Conservation (phyloP, 495 filamentous ascomycete species). For the Aspergillus kassunensis region DNA sequence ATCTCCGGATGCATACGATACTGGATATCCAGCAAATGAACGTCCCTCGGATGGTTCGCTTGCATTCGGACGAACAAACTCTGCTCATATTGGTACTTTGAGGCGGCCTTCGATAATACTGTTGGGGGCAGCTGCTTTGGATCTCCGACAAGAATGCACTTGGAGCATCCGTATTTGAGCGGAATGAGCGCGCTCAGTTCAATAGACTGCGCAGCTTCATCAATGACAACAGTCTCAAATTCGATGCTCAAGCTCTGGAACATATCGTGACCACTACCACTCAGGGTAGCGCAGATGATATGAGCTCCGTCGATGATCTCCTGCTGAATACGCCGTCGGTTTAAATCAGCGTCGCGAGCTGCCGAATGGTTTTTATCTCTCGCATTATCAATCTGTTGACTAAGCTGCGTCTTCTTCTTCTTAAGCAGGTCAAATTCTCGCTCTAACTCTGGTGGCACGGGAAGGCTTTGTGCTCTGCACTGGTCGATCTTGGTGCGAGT, state of each 20-base stretch:
- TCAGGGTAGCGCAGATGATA: constrained; percentile 92
- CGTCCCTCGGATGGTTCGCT: constrained; percentile 76
- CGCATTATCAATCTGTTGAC: constrained; percentile 75
- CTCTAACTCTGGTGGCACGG: constrained; percentile 58
- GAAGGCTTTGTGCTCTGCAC: constrained; percentile 59
- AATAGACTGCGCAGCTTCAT: constrained; percentile 97
- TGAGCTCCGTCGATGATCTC: constrained; percentile 85
- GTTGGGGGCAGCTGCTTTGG: constrained; percentile 96
- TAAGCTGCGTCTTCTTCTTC: constrained; percentile 71
- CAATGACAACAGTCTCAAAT: constrained; percentile 97
- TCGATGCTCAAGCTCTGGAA: constrained; percentile 91
- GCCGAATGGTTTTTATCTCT: constrained; percentile 77
- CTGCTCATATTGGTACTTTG: constrained; percentile 92
- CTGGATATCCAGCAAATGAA: constrained; percentile 93
- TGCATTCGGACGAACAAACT: constrained; percentile 99
- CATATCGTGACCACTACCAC: constrained; percentile 95
- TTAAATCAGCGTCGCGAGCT: constrained; percentile 77
- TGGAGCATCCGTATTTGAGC: constrained; percentile 93
- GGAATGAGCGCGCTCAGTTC: constrained; percentile 96
- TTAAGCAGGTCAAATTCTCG: constrained; percentile 71
- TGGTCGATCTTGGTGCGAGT: constrained; percentile 67
- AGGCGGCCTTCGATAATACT: constrained; percentile 88
- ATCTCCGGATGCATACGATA: constrained; percentile 99
- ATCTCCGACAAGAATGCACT: constrained; percentile 96
- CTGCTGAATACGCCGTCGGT: constrained; percentile 79